Evolutionary conservation across 257 asterid species (phyloP), one percentile per base, ranked within the genome.

Genomic region (Primulina huaijiensis): DNA sequence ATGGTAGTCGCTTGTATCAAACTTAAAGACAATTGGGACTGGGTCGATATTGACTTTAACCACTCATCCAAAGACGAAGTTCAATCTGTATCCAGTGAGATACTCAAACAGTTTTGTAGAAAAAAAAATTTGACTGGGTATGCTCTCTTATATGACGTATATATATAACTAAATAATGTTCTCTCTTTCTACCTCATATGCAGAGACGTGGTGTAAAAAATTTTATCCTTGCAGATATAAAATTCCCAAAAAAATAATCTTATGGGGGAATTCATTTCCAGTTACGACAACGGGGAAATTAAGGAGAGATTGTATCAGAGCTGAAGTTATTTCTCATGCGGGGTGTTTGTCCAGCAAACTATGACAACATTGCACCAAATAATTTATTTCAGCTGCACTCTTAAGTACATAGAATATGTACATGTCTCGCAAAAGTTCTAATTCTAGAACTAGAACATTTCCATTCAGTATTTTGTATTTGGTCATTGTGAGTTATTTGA

Each of bases 261-360:
- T 76, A 64, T 90, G 97, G 98, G 72, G 70, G 68, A 74, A 74
- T 57, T 68, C 83, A 63, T 92, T 90, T 77, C 97, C 97, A 34
- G 12, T 79, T 75, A 90, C 98, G 35, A 83, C 89, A 50, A 88
- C 92, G 23, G 97, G 97, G 71, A 92, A 92, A 74, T 35, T 92
- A 72, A 90, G 78, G 81, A 87, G 98, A 74, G 95, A 87, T 60
- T 83, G 78, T 57, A 69, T 92, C 21, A 85, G 86, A 78, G 82
- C 75, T 74, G 79, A 85, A 68, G 77, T 88, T 21, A 37, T 82
- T 69, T 88, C 89, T 38, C 77, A 61, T 14, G 55, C 73, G 67
- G 82, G 80, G 40, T 60, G 72, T 55, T 53, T 71, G 16, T 62
- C 86, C 73, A 90, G 95, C 85, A 88, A 82, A 69, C 72, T 92